A percentile compares a stretch with the other conserved stretches of the same genome.
Evolutionary conservation across 345 rosid genomes (phyloP).

Genomic region (Lumnitzera racemosa): DNA sequence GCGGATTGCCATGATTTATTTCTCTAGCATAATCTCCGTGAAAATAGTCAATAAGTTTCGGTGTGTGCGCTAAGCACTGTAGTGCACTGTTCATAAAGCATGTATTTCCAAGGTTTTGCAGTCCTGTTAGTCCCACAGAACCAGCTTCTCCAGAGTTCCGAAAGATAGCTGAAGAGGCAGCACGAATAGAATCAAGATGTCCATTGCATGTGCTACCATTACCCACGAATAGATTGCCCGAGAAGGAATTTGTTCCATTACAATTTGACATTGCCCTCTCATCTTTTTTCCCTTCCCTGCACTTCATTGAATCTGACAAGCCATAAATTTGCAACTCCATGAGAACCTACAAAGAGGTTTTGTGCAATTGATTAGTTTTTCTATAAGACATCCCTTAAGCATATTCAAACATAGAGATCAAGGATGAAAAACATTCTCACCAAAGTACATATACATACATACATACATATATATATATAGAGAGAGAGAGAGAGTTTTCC

Average conservation of each 20-base stretch:
- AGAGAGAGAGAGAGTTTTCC: no score
- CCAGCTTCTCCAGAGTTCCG: constrained; percentile 86
- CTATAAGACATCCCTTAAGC: no score
- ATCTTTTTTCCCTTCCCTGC: constrained; percentile 72
- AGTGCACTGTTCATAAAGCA: constrained; percentile 98
- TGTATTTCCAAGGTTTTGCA: constrained; percentile 98
- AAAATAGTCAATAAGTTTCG: constrained; percentile 92
- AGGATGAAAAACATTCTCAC: no score
- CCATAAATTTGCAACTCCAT: constrained; percentile 97
- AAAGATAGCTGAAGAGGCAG: constrained; percentile 34
- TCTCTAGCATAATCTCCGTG: constrained; percentile 86
- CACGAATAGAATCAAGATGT: constrained; percentile 30
- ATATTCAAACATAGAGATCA: no score
- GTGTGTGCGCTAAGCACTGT: constrained; percentile 97
- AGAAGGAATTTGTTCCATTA: constrained; percentile 35
- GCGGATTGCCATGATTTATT: constrained; percentile 78
- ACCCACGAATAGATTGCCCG: constrained; percentile 21
- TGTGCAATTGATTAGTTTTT: constrained; percentile 11
- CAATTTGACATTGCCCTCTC: constrained; percentile 40
- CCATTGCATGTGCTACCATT: constrained; percentile 52
- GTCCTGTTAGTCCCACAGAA: constrained; percentile 85
- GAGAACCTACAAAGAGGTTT: constrained; percentile 43
- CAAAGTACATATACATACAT: no score
- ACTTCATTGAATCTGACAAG: constrained; percentile 73
- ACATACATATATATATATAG: no score